Conservation (phyloP, 441 rosid species). For the Flueggea neowawraea region DNA sequence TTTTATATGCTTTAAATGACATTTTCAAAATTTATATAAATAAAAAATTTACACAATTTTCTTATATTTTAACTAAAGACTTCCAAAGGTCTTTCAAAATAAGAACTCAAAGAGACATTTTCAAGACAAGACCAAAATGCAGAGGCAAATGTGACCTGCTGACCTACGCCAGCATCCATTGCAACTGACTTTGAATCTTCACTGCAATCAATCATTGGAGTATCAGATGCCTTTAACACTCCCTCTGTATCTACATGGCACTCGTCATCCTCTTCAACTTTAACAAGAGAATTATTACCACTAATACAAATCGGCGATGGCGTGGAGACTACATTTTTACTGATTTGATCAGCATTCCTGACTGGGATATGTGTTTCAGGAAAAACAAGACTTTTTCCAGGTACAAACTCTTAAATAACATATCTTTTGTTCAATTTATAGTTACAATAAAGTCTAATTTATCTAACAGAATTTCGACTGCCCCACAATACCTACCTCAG, state of each 20-base stretch:
- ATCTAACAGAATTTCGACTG: too few species aligned
- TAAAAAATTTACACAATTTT: too few species aligned
- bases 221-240: too few species aligned
- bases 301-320: slow-evolving; percentile 12
- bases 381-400: slow-evolving; percentile 23
- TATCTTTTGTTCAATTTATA: background rate
- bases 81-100: too few species aligned
- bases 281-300: slow-evolving; percentile 30
- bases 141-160: slow-evolving; percentile 25
- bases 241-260: slow-evolving; percentile 20
- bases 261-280: slow-evolving; percentile 47
- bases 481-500: too few species aligned
- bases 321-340: slow-evolving; percentile 8
- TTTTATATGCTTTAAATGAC: too few species aligned
- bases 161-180: slow-evolving; percentile 24
- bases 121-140: slow-evolving; percentile 24
- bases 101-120: slow-evolving; percentile 18
- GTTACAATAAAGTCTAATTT: too few species aligned
- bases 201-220: slow-evolving; percentile 22
- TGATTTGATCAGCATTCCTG: slow-evolving; percentile 21
- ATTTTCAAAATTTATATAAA: too few species aligned
- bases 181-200: slow-evolving; percentile 32
- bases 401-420: slow-evolving; percentile 30
- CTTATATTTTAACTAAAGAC: too few species aligned
- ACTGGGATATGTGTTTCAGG: slow-evolving; percentile 22